Conservation (phyloP, 2,329 filamentous ascomycete species). For the Aspergillus fischeri region DNA sequence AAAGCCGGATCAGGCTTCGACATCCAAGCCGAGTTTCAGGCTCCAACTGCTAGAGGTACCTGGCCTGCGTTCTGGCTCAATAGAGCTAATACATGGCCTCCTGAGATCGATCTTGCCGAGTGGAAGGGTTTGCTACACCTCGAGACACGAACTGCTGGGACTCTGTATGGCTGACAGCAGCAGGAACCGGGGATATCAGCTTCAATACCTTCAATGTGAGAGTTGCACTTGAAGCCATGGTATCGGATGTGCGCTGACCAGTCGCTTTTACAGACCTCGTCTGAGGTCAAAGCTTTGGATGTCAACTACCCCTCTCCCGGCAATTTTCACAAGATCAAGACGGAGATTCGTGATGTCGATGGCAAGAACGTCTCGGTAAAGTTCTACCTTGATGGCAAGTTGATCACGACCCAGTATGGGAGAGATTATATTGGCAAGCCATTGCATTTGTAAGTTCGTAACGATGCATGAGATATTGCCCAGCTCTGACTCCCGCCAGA, state of each 20-base stretch:
- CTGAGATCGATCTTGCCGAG: conserved; percentile 58
- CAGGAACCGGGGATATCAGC: conserved; percentile 29
- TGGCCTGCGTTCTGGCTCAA: conserved; percentile 61
- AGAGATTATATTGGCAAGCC: conserved; percentile 47
- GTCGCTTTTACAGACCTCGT: conserved; percentile 31
- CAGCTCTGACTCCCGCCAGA: not conserved
- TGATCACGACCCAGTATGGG: conserved; percentile 50
- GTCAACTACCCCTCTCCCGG: conserved; percentile 46
- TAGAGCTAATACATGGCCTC: conserved; percentile 53
- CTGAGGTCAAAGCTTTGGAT: conserved; percentile 45
- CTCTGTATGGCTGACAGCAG: not conserved
- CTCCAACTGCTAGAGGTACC: conserved; percentile 41
- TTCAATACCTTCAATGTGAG: conserved; percentile 22
- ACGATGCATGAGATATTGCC: too few species aligned
- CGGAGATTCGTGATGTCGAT: conserved; percentile 50
- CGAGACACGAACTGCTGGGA: not conserved
- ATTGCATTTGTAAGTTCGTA: conserved; percentile 27
- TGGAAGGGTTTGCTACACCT: conserved; percentile 48
- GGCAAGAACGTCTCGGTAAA: conserved; percentile 50
- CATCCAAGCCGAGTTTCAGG: conserved; percentile 39
- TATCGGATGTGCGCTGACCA: not conserved
- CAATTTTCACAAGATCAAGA: conserved; percentile 49
- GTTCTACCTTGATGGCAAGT: conserved; percentile 52
- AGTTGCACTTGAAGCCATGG: not conserved
- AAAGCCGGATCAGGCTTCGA: conserved; percentile 36